These are phyloP conservation scores for Pythium aphanidermatum DNA, from an alignment of 352 stramenopile species.

Conservation along the genomic window DNA sequence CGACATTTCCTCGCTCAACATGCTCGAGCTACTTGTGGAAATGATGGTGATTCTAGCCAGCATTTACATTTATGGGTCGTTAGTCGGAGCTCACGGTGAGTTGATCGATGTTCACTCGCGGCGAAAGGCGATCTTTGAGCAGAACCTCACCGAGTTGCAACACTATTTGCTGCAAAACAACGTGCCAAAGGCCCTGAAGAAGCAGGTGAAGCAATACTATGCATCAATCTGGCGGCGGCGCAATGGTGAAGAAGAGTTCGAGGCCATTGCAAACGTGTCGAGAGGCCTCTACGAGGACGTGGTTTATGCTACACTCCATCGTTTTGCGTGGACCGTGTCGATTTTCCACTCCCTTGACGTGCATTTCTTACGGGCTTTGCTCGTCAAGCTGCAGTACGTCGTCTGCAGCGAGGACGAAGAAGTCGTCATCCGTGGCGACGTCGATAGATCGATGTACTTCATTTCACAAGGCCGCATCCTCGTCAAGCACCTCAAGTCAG, in stretches of 20 bases:
- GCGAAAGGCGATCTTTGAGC: slow-evolving; percentile 50
- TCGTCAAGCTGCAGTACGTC: slow-evolving; percentile 52
- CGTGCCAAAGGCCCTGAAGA: slow-evolving; percentile 54
- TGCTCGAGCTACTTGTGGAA: slow-evolving; percentile 50
- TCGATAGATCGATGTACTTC: slow-evolving; percentile 79
- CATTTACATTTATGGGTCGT: slow-evolving; percentile 68
- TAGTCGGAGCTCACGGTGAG: slow-evolving; percentile 54
- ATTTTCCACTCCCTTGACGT: slow-evolving; percentile 49
- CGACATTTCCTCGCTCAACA: slow-evolving; percentile 64
- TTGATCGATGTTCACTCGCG: slow-evolving; percentile 38
- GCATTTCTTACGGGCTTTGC: slow-evolving; percentile 50
- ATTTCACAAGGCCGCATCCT: slow-evolving; percentile 54
- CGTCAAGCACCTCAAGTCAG: slow-evolving; percentile 43
- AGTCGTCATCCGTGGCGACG: slow-evolving; percentile 62
- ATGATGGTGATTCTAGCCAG: slow-evolving; percentile 49
- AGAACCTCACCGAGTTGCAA: slow-evolving; percentile 57
- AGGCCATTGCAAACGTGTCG: slow-evolving; percentile 38
- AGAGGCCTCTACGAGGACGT: slow-evolving; percentile 53
- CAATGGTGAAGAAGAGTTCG: slow-evolving; percentile 49
- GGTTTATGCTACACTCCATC: slow-evolving; percentile 39
- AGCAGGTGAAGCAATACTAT: slow-evolving; percentile 72
- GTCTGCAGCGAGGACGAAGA: slow-evolving; percentile 61
- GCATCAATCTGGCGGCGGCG: slow-evolving; percentile 48
- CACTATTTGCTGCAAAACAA: slow-evolving; percentile 68
- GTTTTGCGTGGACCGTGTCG: slow-evolving; percentile 42